phyloP scores from a whole-genome alignment of 495 filamentous ascomycete genomes.

The Parathielavia appendiculata region DNA sequence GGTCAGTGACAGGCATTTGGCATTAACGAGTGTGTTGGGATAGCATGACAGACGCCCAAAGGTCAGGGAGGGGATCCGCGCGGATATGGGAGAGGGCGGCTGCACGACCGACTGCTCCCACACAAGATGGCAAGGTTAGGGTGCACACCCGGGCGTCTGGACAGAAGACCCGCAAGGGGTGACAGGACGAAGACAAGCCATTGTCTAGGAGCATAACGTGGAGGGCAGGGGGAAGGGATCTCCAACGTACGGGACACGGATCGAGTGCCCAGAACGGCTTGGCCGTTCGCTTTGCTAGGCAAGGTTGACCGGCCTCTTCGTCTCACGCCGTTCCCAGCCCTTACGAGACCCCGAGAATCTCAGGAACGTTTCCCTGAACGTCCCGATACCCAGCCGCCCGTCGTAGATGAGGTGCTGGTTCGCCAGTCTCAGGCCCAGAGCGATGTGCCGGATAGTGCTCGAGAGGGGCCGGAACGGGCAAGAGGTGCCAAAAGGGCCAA shows the following conservation, averaged over 20 bases:
- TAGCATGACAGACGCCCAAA: conserved; percentile 44
- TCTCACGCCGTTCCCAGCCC: conserved; percentile 14
- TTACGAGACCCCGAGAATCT: conserved; percentile 5
- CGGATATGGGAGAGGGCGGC: conserved; percentile 36
- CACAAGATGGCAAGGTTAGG: conserved; percentile 30
- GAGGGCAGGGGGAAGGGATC: conserved; percentile 31
- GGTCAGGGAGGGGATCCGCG: conserved; percentile 39
- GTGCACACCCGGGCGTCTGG: conserved; percentile 18
- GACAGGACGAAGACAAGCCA: conserved; percentile 29
- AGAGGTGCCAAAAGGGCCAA: conserved; percentile 34
- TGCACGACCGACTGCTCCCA: conserved; percentile 31
- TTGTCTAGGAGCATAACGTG: conserved; percentile 28
- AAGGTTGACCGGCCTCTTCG: conserved; percentile 7
- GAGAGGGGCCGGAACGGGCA: conserved; percentile 30
- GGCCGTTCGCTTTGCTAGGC: conserved; percentile 5
- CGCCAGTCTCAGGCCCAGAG: conserved; percentile 20
- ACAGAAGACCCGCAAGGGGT: conserved; percentile 30
- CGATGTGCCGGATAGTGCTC: conserved; percentile 38
- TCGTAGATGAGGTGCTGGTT: background rate
- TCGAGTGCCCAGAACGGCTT: conserved; percentile 13
- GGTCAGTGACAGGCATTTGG: conserved; percentile 40
- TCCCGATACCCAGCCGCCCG: background rate
- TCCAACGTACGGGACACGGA: conserved; percentile 29
- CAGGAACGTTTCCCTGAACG: conserved; percentile 11
- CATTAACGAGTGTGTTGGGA: conserved; percentile 38